A percentile compares a stretch with the other conserved stretches of the same genome.
These are phyloP conservation scores for Russula sp. DNA, from an alignment of 768 basidiomycete species.

Conservation along the genomic window DNA sequence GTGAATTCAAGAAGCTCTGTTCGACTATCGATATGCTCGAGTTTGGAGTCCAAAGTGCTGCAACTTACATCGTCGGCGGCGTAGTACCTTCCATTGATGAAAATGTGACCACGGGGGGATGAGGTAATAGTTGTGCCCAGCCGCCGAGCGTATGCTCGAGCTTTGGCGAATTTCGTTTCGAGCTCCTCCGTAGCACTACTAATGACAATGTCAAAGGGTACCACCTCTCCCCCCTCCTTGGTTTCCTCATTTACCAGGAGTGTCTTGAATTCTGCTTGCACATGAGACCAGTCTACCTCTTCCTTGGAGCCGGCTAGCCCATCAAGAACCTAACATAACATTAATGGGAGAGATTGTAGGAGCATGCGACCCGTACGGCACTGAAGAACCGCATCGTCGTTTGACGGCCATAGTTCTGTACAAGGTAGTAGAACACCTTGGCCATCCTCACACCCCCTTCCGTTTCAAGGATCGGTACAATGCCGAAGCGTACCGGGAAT, in stretches of 20 bases:
- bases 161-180: slow-evolving; percentile 24
- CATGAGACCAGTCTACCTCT: slow-evolving; percentile 11
- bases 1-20: slow-evolving; percentile 58
- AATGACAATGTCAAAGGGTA: slow-evolving; percentile 8
- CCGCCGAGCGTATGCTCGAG: slow-evolving; percentile 32
- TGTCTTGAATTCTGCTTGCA: slow-evolving; percentile 8
- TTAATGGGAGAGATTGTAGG: neutral
- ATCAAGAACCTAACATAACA: neutral
- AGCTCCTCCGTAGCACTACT: slow-evolving; percentile 3
- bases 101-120: slow-evolving; percentile 34
- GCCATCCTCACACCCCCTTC: slow-evolving; percentile 34
- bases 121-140: slow-evolving; percentile 29
- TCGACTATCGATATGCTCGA: neutral
- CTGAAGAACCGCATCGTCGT: slow-evolving; percentile 7
- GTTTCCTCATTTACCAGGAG: neutral
- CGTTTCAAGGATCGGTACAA: slow-evolving; percentile 66
- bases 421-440: slow-evolving; percentile 35
- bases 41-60: neutral
- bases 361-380: neutral
- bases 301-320: neutral
- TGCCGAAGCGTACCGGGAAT: slow-evolving; percentile 77
- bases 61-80: slow-evolving; percentile 13
- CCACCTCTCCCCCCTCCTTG: neutral
- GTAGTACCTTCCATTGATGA: slow-evolving; percentile 41
- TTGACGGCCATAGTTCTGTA: slow-evolving; percentile 6